phyloP scores from a whole-genome alignment of 352 stramenopile genomes.

The Pythium aristosporum region DNA sequence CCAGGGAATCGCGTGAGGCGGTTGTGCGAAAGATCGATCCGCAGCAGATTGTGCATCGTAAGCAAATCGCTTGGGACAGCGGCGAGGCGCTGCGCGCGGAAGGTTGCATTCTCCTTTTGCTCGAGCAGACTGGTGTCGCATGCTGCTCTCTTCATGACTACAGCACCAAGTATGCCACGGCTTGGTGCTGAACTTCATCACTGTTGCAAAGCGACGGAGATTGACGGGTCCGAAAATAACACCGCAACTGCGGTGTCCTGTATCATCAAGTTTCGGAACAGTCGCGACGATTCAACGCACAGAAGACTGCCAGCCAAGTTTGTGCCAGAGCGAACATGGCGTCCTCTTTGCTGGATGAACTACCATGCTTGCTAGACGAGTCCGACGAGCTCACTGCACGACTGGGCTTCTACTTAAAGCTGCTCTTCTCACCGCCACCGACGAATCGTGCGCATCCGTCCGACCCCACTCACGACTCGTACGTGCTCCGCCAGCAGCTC shows the following conservation, averaged over 20 bases:
- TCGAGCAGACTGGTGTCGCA: constrained; percentile 16
- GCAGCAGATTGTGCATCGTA: constrained; percentile 48
- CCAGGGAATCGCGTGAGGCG: constrained; percentile 60
- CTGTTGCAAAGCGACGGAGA: neutral
- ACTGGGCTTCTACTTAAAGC: constrained; percentile 38
- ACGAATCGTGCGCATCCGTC: constrained; percentile 4
- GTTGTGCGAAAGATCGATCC: constrained; percentile 63
- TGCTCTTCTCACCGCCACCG: constrained; percentile 24
- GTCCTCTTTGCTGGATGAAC: constrained; percentile 56
- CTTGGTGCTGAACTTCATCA: neutral
- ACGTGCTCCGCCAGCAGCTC: constrained; percentile 19
- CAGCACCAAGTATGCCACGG: neutral
- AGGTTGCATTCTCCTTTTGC: constrained; percentile 39
- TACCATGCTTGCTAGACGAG: constrained; percentile 60
- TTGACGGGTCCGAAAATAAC: constrained; percentile 7
- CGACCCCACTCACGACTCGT: constrained; percentile 11
- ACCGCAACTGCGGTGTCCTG: neutral
- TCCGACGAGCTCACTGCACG: constrained; percentile 56
- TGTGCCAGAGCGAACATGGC: constrained; percentile 28
- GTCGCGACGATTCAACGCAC: constrained; percentile 10
- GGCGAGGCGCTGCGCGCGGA: constrained; percentile 35
- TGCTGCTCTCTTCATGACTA: constrained; percentile 3
- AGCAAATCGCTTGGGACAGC: constrained; percentile 48
- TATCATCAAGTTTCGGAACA: neutral
- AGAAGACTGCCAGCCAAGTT: neutral